Evolutionary conservation across 2,329 filamentous ascomycete species (phyloP), one percentile per base, ranked within the genome.

Genomic region (Sarocladium oryzae): DNA sequence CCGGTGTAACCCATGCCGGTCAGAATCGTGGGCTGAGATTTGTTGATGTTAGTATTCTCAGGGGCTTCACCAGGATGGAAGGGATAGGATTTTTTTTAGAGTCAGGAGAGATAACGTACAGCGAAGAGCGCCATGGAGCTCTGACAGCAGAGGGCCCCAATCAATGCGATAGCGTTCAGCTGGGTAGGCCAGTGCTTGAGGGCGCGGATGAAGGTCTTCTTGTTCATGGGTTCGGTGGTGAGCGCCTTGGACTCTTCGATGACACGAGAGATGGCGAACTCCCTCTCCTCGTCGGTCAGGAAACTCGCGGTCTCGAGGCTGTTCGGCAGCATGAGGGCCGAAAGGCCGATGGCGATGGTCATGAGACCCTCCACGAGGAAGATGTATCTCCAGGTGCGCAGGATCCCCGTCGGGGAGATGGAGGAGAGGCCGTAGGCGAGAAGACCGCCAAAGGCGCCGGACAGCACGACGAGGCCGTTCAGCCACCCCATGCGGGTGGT

Each of bases 361-460:
- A 56, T 54, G 4, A 60, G 50, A 2, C 59, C 59, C 7, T 61
- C 59, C 0, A 61, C 55, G 6, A 61, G 52, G 33, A 61, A 61
- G 37, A 61, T 61, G 58, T 58, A 61, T 5, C 59, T n/a, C 59
- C 59, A 61, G 4, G 56, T 57, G 1, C 4, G 4, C 11, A 41
- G n/a, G 11, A 20, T 23, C 8, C 16, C 37, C 16, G 5, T 4
- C n/a, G 6, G 6, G 7, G n/a, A 8, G 6, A 41, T 41, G 20
- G 4, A 8, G 8, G 20, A 20, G n/a, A 41, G 9, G 10, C 16
- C 37, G 16, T 21, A 23, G 7, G 74, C 73, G 0, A 76, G 59
- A 2, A 77, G 64, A 0, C 74, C 74, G 0, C 66, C 69, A 52
- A 76, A 73, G 0, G 72, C 73, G 1, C 72, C 73, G 0, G 66